These are phyloP conservation scores for Phytopythium cucurbitacearum DNA, from an alignment of 352 stramenopile species.

Conservation along the genomic window DNA sequence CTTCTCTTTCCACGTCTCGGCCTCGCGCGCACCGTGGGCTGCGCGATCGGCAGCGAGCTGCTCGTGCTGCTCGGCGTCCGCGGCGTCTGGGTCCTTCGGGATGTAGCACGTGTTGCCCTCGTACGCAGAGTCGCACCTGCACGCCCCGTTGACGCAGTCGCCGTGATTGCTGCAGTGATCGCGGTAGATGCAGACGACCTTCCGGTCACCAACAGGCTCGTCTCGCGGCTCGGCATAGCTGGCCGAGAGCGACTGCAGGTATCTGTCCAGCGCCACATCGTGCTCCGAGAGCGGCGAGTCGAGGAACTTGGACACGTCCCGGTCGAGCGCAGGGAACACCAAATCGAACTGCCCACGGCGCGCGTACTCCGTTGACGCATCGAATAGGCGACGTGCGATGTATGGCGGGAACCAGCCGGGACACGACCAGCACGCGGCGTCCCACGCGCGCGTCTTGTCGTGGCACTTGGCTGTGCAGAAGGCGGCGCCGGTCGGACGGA, in stretches of 20 bases:
- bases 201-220: constrained; percentile 28
- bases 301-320: constrained; percentile 52
- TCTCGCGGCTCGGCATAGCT: constrained; percentile 43
- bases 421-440: constrained; percentile 73
- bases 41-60: constrained; percentile 16
- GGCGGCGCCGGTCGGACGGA: constrained; percentile 26
- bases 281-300: constrained; percentile 52
- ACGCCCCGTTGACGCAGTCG: constrained; percentile 79
- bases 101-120: constrained; percentile 83
- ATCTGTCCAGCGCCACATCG: constrained; percentile 66
- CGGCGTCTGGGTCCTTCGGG: constrained; percentile 45
- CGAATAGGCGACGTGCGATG: constrained; percentile 52
- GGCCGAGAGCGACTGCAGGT: constrained; percentile 61
- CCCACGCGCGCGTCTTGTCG: constrained; percentile 57
- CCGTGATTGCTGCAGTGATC: constrained; percentile 80
- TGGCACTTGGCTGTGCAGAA: constrained; percentile 65
- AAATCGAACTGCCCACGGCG: constrained; percentile 68
- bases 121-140: constrained; percentile 65
- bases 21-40: constrained; percentile 15
- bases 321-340: constrained; percentile 58
- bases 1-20: constrained; percentile 62
- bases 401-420: constrained; percentile 64
- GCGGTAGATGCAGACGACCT: constrained; percentile 64
- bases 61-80: constrained; percentile 20
- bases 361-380: constrained; percentile 52